Percentiles rank a stretch among this genome's conserved stretches.
These are phyloP conservation scores for Sporothrix luriei DNA, from an alignment of 2,329 filamentous ascomycete species.

Conservation along the genomic window DNA sequence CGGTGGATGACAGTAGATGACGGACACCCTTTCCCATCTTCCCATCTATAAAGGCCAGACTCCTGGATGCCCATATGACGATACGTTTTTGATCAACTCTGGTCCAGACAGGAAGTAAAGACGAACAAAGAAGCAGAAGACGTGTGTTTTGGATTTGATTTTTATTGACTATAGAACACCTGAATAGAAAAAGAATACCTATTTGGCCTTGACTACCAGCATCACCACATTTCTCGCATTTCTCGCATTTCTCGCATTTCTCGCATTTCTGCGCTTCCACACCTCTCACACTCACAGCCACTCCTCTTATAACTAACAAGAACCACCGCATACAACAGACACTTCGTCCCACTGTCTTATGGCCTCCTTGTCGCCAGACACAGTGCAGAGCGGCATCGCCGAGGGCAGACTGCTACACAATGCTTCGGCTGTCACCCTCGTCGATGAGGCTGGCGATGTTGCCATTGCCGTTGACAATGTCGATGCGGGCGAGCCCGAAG, in stretches of 20 bases:
- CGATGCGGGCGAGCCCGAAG: background rate
- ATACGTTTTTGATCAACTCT: background rate
- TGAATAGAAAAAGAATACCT: conserved; percentile 11
- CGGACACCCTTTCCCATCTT: background rate
- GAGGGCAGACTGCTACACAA: background rate
- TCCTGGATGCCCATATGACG: background rate
- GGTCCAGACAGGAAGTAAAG: background rate
- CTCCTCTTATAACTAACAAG: background rate
- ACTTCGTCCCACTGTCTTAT: background rate
- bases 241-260: background rate
- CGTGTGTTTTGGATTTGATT: conserved; percentile 15
- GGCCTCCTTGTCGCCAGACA: background rate
- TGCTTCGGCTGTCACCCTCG: conserved; percentile 30
- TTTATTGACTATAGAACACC: conserved; percentile 5
- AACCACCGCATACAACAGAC: background rate
- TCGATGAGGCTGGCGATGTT: conserved; percentile 22
- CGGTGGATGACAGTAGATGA: background rate
- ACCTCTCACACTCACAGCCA: background rate
- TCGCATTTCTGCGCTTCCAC: background rate
- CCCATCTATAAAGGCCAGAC: conserved; percentile 12
- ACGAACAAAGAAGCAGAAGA: background rate
- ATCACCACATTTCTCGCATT: conserved; percentile 1
- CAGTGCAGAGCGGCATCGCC: background rate
- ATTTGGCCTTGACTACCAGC: conserved; percentile 12
- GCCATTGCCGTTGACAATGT: background rate